Conservation (phyloP, 192 early-diverging fungal genomes). For the Backusella luteola region DNA sequence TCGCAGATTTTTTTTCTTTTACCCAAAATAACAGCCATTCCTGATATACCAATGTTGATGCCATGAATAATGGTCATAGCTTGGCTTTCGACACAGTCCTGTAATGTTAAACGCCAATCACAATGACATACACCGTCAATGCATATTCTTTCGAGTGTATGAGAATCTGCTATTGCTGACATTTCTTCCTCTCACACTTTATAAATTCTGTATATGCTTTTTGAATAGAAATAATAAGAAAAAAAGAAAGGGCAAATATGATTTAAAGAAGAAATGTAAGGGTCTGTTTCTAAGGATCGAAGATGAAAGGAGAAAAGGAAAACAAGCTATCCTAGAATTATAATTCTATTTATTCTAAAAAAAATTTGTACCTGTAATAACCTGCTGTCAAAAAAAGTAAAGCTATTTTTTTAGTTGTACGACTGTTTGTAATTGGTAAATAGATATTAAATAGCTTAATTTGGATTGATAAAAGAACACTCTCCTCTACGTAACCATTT, state of each 20-base stretch:
- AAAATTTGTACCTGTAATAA: neutral
- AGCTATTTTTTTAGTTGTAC: neutral
- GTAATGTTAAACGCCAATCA: conserved; percentile 32
- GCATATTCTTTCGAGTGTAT: conserved; percentile 10
- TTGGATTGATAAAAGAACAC: neutral
- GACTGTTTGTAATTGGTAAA: neutral
- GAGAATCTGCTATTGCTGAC: neutral
- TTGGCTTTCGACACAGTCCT: conserved; percentile 7
- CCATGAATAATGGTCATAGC: conserved; percentile 22
- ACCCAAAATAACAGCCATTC: conserved; percentile 23
- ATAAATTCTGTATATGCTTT: neutral
- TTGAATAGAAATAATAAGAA: neutral
- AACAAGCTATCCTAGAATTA: neutral
- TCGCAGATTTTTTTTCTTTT: neutral
- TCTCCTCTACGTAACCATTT: neutral
- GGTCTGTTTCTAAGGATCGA: neutral
- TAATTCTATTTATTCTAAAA: neutral
- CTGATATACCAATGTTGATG: conserved; percentile 20
- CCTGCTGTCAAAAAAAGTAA: neutral
- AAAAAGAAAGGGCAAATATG: neutral
- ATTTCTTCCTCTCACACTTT: neutral
- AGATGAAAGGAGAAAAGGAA: neutral
- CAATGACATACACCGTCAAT: conserved; percentile 19
- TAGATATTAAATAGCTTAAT: neutral
- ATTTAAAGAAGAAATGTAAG: neutral